Conservation (phyloP, 192 early-diverging fungal genomes). For the Rhizoclosmatium globosum region DNA sequence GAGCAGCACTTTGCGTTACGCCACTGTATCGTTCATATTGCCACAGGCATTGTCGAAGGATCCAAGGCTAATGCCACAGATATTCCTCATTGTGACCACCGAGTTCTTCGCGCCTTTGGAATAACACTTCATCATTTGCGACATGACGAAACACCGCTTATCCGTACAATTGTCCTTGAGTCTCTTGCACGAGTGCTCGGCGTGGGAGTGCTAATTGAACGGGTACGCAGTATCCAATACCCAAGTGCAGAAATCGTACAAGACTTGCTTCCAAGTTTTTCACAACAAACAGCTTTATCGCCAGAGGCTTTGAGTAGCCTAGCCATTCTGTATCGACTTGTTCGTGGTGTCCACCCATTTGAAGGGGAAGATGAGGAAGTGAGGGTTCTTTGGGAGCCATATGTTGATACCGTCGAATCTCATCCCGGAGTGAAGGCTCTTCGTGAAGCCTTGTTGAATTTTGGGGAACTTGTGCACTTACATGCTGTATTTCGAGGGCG, state of each 20-base stretch:
- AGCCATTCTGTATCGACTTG: constrained; percentile 12
- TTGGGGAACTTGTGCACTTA: constrained; percentile 22
- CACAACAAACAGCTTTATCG: neutral
- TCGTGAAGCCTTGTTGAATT: constrained; percentile 15
- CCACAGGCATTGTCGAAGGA: constrained; percentile 24
- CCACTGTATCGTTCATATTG: neutral
- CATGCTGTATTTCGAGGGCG: constrained; percentile 6
- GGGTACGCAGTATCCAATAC: neutral
- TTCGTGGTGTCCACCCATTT: constrained; percentile 15
- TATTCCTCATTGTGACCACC: constrained; percentile 10
- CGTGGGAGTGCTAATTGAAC: constrained; percentile 4
- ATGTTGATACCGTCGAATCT: neutral
- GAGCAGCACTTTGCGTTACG: neutral
- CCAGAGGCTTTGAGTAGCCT: neutral
- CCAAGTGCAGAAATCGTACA: neutral
- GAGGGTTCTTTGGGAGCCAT: neutral
- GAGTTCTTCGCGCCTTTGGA: constrained; percentile 11
- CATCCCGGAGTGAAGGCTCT: constrained; percentile 1
- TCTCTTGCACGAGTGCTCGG: constrained; percentile 17
- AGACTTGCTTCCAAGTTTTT: neutral
- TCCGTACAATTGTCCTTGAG: constrained; percentile 19
- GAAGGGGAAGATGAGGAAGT: neutral
- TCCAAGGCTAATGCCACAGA: neutral
- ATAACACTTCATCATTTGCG: neutral
- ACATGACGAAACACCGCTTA: neutral